Percentiles rank a stretch among this genome's conserved stretches.
These are phyloP conservation scores for Akanthomyces dipterigenus DNA, from an alignment of 2,329 filamentous ascomycete species.

Conservation along the genomic window DNA sequence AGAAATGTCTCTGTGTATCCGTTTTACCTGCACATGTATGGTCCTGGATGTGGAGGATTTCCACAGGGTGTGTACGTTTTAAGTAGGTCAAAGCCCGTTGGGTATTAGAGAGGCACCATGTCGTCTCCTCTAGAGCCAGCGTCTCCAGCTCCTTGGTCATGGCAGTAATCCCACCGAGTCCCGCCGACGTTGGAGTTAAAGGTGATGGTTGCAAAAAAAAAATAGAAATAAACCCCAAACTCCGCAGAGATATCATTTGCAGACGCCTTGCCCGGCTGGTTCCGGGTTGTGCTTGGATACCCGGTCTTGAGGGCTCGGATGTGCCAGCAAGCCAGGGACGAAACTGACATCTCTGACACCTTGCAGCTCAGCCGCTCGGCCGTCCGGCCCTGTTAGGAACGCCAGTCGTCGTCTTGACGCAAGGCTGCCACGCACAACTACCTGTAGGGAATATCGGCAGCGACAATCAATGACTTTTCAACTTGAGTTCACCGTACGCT, in stretches of 20 bases:
- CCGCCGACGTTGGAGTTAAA: not conserved
- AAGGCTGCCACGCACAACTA: not conserved
- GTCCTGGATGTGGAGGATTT: constrained; percentile 6
- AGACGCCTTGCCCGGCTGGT: not conserved
- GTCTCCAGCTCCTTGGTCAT: not conserved
- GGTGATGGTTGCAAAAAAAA: no score
- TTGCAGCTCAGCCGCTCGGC: not conserved
- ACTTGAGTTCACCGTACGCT: not conserved
- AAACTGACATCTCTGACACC: not conserved
- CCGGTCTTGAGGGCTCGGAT: no score
- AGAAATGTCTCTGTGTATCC: constrained; percentile 4
- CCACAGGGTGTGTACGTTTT: constrained; percentile 2
- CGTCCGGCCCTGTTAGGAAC: not conserved
- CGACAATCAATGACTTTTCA: not conserved
- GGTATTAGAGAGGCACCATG: not conserved
- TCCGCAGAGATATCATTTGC: not conserved
- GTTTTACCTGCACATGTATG: not conserved
- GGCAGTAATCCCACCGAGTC: not conserved
- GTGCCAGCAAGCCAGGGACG: not conserved
- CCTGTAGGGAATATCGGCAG: not conserved
- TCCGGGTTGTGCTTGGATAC: not conserved
- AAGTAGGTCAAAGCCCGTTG: not conserved
- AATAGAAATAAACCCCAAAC: no score
- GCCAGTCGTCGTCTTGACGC: not conserved
- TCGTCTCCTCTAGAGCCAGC: not conserved